Evolutionary conservation across 257 asterid species (phyloP), one percentile per base, ranked within the genome.

Genomic region (Eustoma russellianum): DNA sequence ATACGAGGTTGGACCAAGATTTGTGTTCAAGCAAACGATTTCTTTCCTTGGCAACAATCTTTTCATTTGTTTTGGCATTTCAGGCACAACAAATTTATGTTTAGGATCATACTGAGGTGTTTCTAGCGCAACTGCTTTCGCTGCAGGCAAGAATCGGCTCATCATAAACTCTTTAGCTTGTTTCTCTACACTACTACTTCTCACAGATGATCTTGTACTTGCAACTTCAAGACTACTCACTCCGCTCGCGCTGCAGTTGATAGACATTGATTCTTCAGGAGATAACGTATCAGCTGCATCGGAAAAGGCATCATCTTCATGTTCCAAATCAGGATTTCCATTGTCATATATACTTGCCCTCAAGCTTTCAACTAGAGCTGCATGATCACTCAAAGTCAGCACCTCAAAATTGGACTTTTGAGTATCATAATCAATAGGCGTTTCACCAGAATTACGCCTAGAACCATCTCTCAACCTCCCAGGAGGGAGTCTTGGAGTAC

Each of bases 121-220:
- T 53, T 84, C 98, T 57, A 88, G 35, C 28, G 79, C 88, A 10
- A 61, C 92, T 52, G 98, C 97, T 67, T 85, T 88, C 15, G 98
- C 95, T 10, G 95, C 97, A 24, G 93, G 94, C 50, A 92, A 70
- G 79, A 92, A 92, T 60, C 99, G 74, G 45, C 64, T 72, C 91
- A 92, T 79, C 97, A 92, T 88, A 51, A 92, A 80, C 52, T 83
- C 97, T 57, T 77, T 65, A 15, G 97, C 83, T 52, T 81, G 88
- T 18, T 64, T 55, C 44, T 92, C 95, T 11, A 77, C 46, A 13
- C 74, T 66, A 48, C 78, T 82, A 8, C 74, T 72, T 11, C 12
- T 8, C 53, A 82, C 92, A 0, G 95, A 74, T 15, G 86, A 75
- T 67, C 76, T 77, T 65, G 35, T 55, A 6, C 72, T 79, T 3